Percentiles rank a stretch among this genome's conserved stretches.
Conservation (phyloP, 768 basidiomycete species). For the Cubamyces sp. region DNA sequence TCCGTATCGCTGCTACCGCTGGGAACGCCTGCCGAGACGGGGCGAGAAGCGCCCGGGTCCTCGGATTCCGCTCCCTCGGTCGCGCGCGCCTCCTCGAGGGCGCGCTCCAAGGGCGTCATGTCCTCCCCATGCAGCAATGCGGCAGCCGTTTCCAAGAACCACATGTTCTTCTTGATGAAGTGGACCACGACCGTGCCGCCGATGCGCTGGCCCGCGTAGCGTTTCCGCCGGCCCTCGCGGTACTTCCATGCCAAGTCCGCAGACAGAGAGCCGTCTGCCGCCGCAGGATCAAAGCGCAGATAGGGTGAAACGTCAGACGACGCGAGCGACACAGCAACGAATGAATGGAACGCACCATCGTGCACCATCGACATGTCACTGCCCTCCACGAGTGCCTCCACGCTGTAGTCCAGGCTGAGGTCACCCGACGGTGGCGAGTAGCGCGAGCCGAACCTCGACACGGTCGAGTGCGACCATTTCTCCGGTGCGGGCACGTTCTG, state of each 20-base stretch:
- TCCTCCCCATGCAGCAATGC: conserved; percentile 85
- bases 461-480: conserved; percentile 79
- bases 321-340: background rate
- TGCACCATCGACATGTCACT: conserved; percentile 76
- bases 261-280: conserved; percentile 58
- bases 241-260: conserved; percentile 69
- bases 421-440: conserved; percentile 73
- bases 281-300: conserved; percentile 7
- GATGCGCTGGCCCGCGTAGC: conserved; percentile 69
- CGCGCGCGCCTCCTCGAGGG: conserved; percentile 7
- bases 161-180: conserved; percentile 96
- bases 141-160: conserved; percentile 93
- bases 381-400: conserved; percentile 94
- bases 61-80: background rate
- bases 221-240: conserved; percentile 69
- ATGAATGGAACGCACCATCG: conserved; percentile 51
- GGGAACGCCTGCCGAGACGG: background rate
- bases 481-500: conserved; percentile 48
- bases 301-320: conserved; percentile 6
- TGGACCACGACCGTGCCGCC: conserved; percentile 97
- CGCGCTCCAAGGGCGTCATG: conserved; percentile 51
- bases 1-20: background rate
- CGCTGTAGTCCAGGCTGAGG: conserved; percentile 67
- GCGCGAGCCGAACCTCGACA: conserved; percentile 79
- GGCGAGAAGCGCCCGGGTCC: background rate